phyloP scores from a whole-genome alignment of 164 flowering plant genomes.

The Santalum album region DNA sequence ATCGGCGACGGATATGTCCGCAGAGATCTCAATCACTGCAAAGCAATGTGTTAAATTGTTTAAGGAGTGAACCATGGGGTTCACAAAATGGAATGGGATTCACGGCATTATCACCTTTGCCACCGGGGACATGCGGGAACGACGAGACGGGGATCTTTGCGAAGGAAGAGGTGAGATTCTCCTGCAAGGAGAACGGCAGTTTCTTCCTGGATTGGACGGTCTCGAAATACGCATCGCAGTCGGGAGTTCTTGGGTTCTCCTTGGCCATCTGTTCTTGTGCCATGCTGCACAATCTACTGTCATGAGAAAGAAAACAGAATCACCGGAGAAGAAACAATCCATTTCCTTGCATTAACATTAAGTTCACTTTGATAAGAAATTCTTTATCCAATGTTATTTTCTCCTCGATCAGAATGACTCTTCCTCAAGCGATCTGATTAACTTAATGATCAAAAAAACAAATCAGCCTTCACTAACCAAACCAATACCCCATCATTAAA shows the following conservation, averaged over 20 bases:
- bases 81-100: background rate
- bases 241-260: slow-evolving; percentile 21
- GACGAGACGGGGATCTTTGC: slow-evolving; percentile 68
- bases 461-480: too few species aligned
- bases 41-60: background rate
- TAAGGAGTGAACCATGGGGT: background rate
- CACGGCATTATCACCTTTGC: slow-evolving; percentile 49
- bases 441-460: too few species aligned
- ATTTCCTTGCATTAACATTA: too few species aligned
- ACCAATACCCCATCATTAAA: too few species aligned
- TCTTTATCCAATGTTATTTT: too few species aligned
- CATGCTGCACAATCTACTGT: slow-evolving; percentile 12
- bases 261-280: slow-evolving; percentile 18
- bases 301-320: too few species aligned
- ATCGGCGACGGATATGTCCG: slow-evolving; percentile 56
- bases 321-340: too few species aligned
- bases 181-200: slow-evolving; percentile 56
- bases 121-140: slow-evolving; percentile 71
- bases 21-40: slow-evolving; percentile 80
- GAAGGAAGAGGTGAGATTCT: slow-evolving; percentile 61
- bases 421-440: too few species aligned
- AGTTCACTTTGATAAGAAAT: too few species aligned
- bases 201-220: slow-evolving; percentile 71
- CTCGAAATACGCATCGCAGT: slow-evolving; percentile 73
- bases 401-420: too few species aligned